Evolutionary conservation across 176 grass and related monocot species (phyloP).

Genomic region (Hordeum vulgare): DNA sequence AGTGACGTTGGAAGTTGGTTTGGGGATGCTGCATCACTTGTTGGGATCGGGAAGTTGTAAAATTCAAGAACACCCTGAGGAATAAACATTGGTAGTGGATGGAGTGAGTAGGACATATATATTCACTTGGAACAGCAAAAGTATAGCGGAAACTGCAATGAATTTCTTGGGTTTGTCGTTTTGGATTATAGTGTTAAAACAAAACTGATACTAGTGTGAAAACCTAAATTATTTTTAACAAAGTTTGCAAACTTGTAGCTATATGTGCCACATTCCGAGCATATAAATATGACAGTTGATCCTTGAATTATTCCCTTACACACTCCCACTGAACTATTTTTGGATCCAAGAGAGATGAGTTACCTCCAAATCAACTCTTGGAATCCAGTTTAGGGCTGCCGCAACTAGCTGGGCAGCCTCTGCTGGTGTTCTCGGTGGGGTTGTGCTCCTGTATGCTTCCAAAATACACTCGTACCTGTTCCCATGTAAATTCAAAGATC

Average conservation of each 20-base stretch:
- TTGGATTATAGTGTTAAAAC: background rate
- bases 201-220: background rate
- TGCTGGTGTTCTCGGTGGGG: slow-evolving; percentile 9
- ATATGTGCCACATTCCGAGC: background rate
- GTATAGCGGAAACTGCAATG: background rate
- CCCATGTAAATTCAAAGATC: background rate
- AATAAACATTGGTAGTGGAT: background rate
- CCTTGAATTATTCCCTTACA: background rate
- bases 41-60: slow-evolving; percentile 25
- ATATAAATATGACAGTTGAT: background rate
- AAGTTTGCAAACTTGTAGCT: background rate
- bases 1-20: background rate
- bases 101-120: background rate
- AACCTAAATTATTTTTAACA: background rate
- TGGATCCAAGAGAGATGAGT: background rate
- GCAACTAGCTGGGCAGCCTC: slow-evolving; percentile 26
- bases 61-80: slow-evolving; percentile 37
- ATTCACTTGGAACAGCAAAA: background rate
- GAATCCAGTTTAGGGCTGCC: slow-evolving; percentile 1
- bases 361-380: slow-evolving; percentile 22
- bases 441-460: slow-evolving; percentile 4
- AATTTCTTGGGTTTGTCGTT: background rate
- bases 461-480: slow-evolving; percentile 18
- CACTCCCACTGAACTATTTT: background rate
- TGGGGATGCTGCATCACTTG: background rate